Conservation (phyloP, 1,284 basidiomycete genomes). For the Tilletia walkeri region DNA sequence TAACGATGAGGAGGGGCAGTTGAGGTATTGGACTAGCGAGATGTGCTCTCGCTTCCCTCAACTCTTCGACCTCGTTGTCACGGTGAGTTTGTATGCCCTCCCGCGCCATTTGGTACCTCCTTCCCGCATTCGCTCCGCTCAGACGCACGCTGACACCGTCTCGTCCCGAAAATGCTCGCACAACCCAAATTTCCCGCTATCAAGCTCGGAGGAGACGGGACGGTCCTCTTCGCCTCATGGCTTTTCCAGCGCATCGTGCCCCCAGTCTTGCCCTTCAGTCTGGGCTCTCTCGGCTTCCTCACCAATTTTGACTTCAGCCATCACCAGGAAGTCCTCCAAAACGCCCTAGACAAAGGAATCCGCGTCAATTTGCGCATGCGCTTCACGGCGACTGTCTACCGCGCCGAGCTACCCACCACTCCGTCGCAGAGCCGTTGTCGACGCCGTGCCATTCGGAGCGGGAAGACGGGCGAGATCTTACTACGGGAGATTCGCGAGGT, state of each 20-base stretch:
- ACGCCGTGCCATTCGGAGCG: slow-evolving; percentile 45
- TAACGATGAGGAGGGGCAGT: slow-evolving; percentile 67
- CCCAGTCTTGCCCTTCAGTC: slow-evolving; percentile 91
- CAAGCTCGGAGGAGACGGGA: slow-evolving; percentile 84
- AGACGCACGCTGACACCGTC: neutral
- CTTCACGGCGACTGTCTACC: slow-evolving; percentile 95
- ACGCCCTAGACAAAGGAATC: slow-evolving; percentile 85
- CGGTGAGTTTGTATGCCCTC: slow-evolving; percentile 60
- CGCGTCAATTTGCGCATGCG: slow-evolving; percentile 98
- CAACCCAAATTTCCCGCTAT: neutral
- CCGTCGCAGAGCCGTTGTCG: slow-evolving; percentile 19
- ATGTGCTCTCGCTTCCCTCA: slow-evolving; percentile 92
- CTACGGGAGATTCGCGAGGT: slow-evolving; percentile 47
- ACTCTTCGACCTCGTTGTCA: slow-evolving; percentile 96
- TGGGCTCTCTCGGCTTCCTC: slow-evolving; percentile 97
- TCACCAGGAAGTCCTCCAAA: slow-evolving; percentile 82
- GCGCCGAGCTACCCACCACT: slow-evolving; percentile 18
- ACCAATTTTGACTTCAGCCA: slow-evolving; percentile 96
- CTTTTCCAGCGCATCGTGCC: slow-evolving; percentile 97
- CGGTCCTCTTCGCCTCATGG: slow-evolving; percentile 98
- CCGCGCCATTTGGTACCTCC: neutral
- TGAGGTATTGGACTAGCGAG: slow-evolving; percentile 94
- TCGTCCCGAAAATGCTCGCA: neutral
- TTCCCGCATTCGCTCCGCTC: neutral
- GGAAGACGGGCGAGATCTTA: slow-evolving; percentile 52